Percentiles rank a stretch among this genome's conserved stretches.
These are phyloP conservation scores for Heritiera littoralis DNA, from an alignment of 345 rosid genomes.

Conservation along the genomic window DNA sequence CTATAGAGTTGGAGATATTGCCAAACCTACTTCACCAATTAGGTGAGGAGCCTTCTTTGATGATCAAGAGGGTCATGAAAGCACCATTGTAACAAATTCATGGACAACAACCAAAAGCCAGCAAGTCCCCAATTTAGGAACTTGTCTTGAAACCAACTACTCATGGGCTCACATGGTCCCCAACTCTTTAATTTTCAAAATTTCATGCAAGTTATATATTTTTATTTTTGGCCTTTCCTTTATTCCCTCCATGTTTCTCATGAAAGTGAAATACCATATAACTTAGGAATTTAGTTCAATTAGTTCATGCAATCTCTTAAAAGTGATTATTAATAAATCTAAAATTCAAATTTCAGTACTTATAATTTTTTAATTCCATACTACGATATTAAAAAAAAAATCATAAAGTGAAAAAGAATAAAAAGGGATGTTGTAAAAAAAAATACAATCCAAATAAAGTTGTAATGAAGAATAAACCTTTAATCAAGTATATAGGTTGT, in stretches of 20 bases:
- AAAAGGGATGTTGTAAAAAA: too few species aligned
- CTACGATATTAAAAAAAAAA: background rate
- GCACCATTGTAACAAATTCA: conserved; percentile 1
- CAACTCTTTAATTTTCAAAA: conserved; percentile 6
- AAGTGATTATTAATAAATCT: too few species aligned
- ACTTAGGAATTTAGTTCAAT: too few species aligned
- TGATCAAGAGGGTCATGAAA: background rate
- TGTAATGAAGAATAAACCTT: background rate
- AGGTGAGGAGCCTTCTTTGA: conserved; percentile 14
- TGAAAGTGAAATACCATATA: background rate
- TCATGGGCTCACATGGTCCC: conserved; percentile 16
- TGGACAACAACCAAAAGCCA: background rate
- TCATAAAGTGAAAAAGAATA: background rate
- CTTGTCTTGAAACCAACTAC: background rate
- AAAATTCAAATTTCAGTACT: too few species aligned
- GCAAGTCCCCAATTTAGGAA: background rate
- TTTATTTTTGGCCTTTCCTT: background rate
- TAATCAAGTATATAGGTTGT: background rate
- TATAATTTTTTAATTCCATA: too few species aligned
- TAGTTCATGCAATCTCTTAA: too few species aligned
- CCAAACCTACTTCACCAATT: conserved; percentile 13
- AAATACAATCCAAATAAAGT: too few species aligned
- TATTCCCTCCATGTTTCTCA: background rate
- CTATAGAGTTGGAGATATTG: background rate
- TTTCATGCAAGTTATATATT: background rate